Percentiles rank a stretch among this genome's conserved stretches.
These are phyloP conservation scores for Amniculicola lignicola DNA, from an alignment of 495 filamentous ascomycete species.

Conservation along the genomic window DNA sequence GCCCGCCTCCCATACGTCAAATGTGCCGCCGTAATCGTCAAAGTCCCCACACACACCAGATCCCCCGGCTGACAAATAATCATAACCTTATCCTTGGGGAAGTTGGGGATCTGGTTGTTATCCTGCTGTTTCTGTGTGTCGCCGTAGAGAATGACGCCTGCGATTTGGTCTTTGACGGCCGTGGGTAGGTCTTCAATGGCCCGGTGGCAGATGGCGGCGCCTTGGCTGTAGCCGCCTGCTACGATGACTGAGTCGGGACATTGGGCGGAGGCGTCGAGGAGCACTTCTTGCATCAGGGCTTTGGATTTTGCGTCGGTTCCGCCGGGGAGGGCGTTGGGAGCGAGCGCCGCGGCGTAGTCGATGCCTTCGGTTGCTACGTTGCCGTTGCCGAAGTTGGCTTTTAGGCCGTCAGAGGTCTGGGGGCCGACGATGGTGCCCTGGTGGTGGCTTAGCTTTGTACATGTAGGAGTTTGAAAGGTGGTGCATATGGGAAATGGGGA, in stretches of 20 bases:
- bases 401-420: slow-evolving; percentile 42
- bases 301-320: slow-evolving; percentile 47
- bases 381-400: slow-evolving; percentile 38
- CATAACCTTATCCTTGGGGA: slow-evolving; percentile 45
- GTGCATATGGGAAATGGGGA: slow-evolving; percentile 1
- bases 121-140: slow-evolving; percentile 58
- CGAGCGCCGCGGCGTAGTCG: slow-evolving; percentile 38
- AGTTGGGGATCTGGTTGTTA: slow-evolving; percentile 47
- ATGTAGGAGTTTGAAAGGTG: slow-evolving; percentile 1
- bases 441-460: not conserved
- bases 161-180: slow-evolving; percentile 48
- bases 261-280: slow-evolving; percentile 16
- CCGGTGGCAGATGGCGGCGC: slow-evolving; percentile 53
- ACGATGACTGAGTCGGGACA: slow-evolving; percentile 26
- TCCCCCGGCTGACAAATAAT: slow-evolving; percentile 55
- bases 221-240: slow-evolving; percentile 46
- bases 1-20: slow-evolving; percentile 43
- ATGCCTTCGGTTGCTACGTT: slow-evolving; percentile 42
- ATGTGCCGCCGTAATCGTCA: slow-evolving; percentile 50
- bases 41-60: slow-evolving; percentile 51
- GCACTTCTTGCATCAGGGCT: slow-evolving; percentile 34
- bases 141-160: slow-evolving; percentile 55
- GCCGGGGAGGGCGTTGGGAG: slow-evolving; percentile 37
- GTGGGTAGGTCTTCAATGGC: slow-evolving; percentile 46
- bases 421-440: slow-evolving; percentile 48